These are phyloP conservation scores for Blastomyces emzantsi DNA, from an alignment of 2,329 filamentous ascomycete species.

Conservation along the genomic window DNA sequence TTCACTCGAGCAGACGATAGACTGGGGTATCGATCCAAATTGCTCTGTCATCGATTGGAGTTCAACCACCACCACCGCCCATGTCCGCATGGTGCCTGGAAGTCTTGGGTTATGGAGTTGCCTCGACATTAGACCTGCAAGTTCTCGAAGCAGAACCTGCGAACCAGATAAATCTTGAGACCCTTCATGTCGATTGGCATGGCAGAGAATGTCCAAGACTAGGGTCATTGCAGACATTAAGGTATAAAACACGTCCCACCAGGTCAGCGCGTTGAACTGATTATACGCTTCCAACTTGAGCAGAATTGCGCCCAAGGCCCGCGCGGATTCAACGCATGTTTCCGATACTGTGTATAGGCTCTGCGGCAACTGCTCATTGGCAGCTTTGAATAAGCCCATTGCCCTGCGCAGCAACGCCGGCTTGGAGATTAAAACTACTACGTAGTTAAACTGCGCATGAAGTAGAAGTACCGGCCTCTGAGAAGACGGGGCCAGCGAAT, in stretches of 20 bases:
- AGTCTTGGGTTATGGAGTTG: not conserved
- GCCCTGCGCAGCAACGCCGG: not conserved
- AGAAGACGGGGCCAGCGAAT: not conserved
- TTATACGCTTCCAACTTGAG: not conserved
- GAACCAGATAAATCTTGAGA: not conserved
- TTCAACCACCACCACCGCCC: not conserved
- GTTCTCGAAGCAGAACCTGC: not conserved
- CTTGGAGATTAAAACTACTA: constrained; percentile 2
- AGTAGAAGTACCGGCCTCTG: not conserved
- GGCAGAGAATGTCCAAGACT: not conserved
- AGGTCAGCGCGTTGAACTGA: constrained; percentile 5
- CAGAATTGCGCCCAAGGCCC: not conserved
- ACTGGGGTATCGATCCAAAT: not conserved
- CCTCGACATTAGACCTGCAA: not conserved
- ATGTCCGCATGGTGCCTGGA: constrained; percentile 3
- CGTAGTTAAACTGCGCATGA: not conserved
- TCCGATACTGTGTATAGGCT: constrained; percentile 3
- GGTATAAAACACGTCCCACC: constrained; percentile 4
- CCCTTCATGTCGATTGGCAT: not conserved
- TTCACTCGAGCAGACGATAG: not conserved
- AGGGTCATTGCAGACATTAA: constrained; percentile 1
- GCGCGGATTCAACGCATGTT: constrained; percentile 3
- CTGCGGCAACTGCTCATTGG: not conserved
- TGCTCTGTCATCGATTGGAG: not conserved
- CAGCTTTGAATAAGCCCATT: not conserved